Evolutionary conservation across 2,329 filamentous ascomycete species (phyloP).

Genomic region (Colletotrichum destructivum): DNA sequence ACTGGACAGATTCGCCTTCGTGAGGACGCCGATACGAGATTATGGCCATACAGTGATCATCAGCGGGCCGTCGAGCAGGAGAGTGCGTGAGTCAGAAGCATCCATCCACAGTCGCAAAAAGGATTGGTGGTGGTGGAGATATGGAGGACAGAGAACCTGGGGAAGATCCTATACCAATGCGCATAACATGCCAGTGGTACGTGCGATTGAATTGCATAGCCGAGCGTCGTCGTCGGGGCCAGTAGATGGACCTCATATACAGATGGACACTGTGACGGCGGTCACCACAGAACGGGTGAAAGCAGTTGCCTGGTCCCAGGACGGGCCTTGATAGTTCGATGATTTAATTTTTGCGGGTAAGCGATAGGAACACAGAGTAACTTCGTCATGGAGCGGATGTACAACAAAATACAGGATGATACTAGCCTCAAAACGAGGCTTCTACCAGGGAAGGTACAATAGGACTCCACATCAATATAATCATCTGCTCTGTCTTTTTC

Average conservation of each 20-base stretch:
- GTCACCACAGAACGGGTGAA: slow-evolving; percentile 55
- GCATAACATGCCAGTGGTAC: slow-evolving; percentile 20
- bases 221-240: neutral
- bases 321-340: neutral
- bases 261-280: slow-evolving; percentile 60
- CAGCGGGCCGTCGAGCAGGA: slow-evolving; percentile 25
- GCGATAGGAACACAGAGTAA: too few species aligned
- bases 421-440: neutral
- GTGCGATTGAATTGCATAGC: neutral
- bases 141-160: slow-evolving; percentile 28
- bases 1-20: slow-evolving; percentile 46
- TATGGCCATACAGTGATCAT: slow-evolving; percentile 35
- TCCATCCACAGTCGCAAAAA: neutral
- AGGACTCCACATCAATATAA: neutral
- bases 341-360: neutral
- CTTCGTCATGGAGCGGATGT: neutral
- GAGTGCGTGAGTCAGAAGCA: slow-evolving; percentile 7
- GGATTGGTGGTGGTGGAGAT: slow-evolving; percentile 40
- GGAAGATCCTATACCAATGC: slow-evolving; percentile 26
- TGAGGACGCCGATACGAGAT: slow-evolving; percentile 32
- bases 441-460: too few species aligned
- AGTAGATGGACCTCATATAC: slow-evolving; percentile 48
- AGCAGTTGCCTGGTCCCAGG: neutral
- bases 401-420: neutral
- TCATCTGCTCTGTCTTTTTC: neutral